These are phyloP conservation scores for Cyclotella distinguenda DNA, from an alignment of 108 stramenopile species.

Conservation along the genomic window DNA sequence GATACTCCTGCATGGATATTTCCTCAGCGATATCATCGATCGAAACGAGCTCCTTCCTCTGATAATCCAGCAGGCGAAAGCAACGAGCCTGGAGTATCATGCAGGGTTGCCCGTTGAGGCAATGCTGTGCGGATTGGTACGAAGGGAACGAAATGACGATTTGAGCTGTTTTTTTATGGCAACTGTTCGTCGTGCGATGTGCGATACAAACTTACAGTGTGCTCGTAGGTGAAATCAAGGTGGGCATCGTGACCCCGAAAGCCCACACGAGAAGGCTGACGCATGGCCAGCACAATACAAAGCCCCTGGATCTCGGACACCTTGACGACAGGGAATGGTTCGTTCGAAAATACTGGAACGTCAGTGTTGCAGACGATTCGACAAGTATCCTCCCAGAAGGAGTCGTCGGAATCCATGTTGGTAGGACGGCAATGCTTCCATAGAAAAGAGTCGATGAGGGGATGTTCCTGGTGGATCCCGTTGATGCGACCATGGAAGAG, in stretches of 20 bases:
- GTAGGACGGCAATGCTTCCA: slow-evolving; percentile 34
- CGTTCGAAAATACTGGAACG: slow-evolving; percentile 18
- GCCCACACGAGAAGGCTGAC: background rate
- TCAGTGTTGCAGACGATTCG: slow-evolving; percentile 19
- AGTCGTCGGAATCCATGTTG: background rate
- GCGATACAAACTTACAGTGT: slow-evolving; percentile 17
- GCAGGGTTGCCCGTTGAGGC: slow-evolving; percentile 42
- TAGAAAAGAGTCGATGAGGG: slow-evolving; percentile 15
- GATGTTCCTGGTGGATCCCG: slow-evolving; percentile 23
- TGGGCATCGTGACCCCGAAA: background rate
- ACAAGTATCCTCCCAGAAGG: slow-evolving; percentile 17
- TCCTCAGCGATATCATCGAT: slow-evolving; percentile 12
- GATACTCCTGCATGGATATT: slow-evolving; percentile 16
- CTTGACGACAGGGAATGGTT: background rate
- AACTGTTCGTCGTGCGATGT: too few species aligned
- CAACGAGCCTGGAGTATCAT: slow-evolving; percentile 35
- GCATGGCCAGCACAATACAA: slow-evolving; percentile 24
- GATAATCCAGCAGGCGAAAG: slow-evolving; percentile 20
- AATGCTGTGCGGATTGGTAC: slow-evolving; percentile 13
- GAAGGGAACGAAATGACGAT: too few species aligned
- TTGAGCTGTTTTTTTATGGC: too few species aligned
- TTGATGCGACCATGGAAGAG: slow-evolving; percentile 16
- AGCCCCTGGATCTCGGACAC: slow-evolving; percentile 18
- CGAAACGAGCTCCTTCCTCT: background rate
- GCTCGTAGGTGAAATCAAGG: slow-evolving; percentile 27